Evolutionary conservation across 345 rosid species (phyloP), one percentile per base, ranked within the genome.

Genomic region (Melaleuca alternifolia): DNA sequence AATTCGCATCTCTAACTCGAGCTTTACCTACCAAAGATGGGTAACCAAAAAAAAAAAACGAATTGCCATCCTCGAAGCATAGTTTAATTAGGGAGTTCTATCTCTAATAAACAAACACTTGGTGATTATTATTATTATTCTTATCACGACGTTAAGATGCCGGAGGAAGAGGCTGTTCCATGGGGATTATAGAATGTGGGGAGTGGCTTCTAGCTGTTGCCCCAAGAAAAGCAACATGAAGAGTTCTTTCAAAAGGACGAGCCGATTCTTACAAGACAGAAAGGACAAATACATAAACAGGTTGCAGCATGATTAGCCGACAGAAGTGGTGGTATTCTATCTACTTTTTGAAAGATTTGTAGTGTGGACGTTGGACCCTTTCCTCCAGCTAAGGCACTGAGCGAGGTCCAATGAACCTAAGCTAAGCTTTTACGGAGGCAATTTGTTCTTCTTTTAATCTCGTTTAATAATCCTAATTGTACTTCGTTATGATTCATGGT

Each of bases 351-450:
- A 62, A 75, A 75, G 84, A 87, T 51, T 20, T 89, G 93, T 87
- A 53, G 23, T 61, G 28, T 28, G 56, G 51, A 84, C 33, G 59
- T 33, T 89, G 87, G 87, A 89, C 92, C 92, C 89, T 54, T 83
- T 51, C 82, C 90, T 65, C 44, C 24, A 86, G 90, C 87, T 23
- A 83, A 88, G 93, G 92, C 92, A 77, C 52, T 50, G 20, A 82
- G 82, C 41, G 5, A 41, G 88, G 87, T 65, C 82, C 76, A 48
- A 41, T 53, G 65, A 28, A 56, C 81, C 81, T 37, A 37, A 71
- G 10, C 81, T n/a, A n/a, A n/a, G n/a, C n/a, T n/a, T 6, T 37
- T 10, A 2, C 81, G 81, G 13, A 71, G 33, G 16, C 79, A 71
- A 7, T 65, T 16, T 8, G 1, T 16, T 7, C 7, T 16, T 6